Evolutionary conservation across 495 filamentous ascomycete species (phyloP).

Genomic region (Penicillium simplicissimum): DNA sequence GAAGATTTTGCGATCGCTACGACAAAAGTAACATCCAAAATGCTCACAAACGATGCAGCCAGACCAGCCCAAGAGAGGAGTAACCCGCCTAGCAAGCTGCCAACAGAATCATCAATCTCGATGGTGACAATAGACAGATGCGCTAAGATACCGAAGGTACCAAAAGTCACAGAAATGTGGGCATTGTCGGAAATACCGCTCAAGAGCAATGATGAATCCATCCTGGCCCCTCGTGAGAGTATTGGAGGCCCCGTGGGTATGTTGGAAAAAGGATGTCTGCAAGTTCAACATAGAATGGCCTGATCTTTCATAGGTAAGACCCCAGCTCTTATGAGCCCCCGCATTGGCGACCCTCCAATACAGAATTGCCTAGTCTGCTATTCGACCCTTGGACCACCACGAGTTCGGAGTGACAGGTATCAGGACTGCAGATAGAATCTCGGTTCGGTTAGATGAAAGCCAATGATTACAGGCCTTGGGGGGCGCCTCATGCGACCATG

Average conservation of each 20-base stretch:
- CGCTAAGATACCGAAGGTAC: not conserved
- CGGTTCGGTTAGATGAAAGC: not conserved
- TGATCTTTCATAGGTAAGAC: not conserved
- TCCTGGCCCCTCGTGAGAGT: not conserved
- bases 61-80: not conserved
- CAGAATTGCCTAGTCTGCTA: not conserved
- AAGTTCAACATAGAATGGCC: not conserved
- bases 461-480: not conserved
- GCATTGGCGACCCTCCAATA: not conserved
- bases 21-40: not conserved
- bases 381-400: not conserved
- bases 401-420: no score
- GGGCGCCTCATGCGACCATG: not conserved
- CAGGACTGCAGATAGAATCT: not conserved
- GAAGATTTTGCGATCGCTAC: constrained; percentile 4
- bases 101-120: constrained; percentile 7
- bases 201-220: not conserved
- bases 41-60: not conserved
- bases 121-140: constrained; percentile 5
- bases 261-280: not conserved
- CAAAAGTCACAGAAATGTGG: not conserved
- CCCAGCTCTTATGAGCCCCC: not conserved
- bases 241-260: not conserved
- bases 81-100: constrained; percentile 1
- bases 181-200: not conserved